Base-by-base conservation (phyloP, 768 basidiomycete genomes). In the Suillus placidus region DNA sequence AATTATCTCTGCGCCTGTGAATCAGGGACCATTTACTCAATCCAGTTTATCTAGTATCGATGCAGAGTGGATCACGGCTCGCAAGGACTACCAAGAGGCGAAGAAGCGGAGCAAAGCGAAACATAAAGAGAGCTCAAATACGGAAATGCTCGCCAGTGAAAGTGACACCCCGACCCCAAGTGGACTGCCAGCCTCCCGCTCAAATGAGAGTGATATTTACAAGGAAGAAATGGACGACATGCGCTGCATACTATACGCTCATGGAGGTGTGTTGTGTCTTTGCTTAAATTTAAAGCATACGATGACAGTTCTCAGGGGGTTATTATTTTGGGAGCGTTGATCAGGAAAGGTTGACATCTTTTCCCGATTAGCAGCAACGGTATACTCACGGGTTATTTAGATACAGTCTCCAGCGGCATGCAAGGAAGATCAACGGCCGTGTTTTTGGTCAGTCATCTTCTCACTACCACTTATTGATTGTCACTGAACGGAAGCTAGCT, bases 391-490 rank as follows among this genome's bases (percentile, higher is more conserved):
- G n/a, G 60, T 47, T n/a, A 13, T 18, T 56, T 64, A 90, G 89
- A 72, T 87, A 91, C 62, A 87, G 86, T 69, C 89, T 94, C 54
- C 91, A 94, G 74, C 85, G 95, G 30, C 87, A 88, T 71, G 96
- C 96, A 7, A 87, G 95, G 49, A 99, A 98, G 78, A 94, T 94
- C 75, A 93, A 89, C 66, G 96, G 96, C 1, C 86, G 97, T 57
- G 91, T 94, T 14, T 93, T 97, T 71, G 87, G 89, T 88, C 71
- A 49, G 83, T 72, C 26, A 30, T 66, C 35, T 20, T 43, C n/a
- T 4, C 4, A 8, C 23, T 10, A 23, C 3, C 60, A 49, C 37
- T 16, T 43, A 37, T 16, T 56, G 10, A 47, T 64, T 26, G 68
- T 58, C n/a, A 43, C 62, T 49, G 35, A 77, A 62, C 69, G 71